A percentile compares a stretch with the other conserved stretches of the same genome.
Conservation (phyloP, 2,329 filamentous ascomycete species). For the Cladosporium sp. region DNA sequence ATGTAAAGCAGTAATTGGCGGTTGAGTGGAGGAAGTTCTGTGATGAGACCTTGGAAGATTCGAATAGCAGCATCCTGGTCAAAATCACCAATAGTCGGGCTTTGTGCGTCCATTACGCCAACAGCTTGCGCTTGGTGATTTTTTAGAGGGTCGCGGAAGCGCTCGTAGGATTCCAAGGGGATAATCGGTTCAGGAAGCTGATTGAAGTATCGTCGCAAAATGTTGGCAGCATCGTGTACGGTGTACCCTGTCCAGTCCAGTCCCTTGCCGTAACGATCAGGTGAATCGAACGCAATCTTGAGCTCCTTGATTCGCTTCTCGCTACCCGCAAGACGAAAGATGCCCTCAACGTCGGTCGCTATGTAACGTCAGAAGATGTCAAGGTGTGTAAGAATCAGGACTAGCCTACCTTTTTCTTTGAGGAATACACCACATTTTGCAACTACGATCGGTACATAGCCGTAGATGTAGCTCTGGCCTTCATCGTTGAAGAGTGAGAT, state of each 20-base stretch:
- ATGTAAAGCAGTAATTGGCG: constrained; percentile 94
- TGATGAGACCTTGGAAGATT: constrained; percentile 86
- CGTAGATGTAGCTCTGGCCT: constrained; percentile 95
- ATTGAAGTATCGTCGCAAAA: constrained; percentile 91
- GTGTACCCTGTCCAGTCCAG: constrained; percentile 97
- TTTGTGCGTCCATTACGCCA: constrained; percentile 62
- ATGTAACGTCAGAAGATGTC: background rate
- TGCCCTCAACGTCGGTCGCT: constrained; percentile 95
- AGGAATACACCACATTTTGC: constrained; percentile 96
- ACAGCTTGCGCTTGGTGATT: constrained; percentile 68
- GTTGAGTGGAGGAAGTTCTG: constrained; percentile 87
- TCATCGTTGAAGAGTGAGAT: constrained; percentile 93
- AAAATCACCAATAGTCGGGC: constrained; percentile 72
- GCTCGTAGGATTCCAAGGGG: constrained; percentile 87
- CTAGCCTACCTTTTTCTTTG: constrained; percentile 85
- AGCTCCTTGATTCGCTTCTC: constrained; percentile 98
- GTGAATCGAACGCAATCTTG: constrained; percentile 87
- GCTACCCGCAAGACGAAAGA: constrained; percentile 92
- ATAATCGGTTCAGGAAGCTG: constrained; percentile 96
- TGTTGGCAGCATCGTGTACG: constrained; percentile 96
- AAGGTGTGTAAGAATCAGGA: background rate
- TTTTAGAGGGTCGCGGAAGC: constrained; percentile 81
- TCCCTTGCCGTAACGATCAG: constrained; percentile 93
- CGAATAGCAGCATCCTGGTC: constrained; percentile 73
- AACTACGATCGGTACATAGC: constrained; percentile 96